phyloP scores from a whole-genome alignment of 2,329 filamentous ascomycete species.

The Davidsoniella neocaledoniae region DNA sequence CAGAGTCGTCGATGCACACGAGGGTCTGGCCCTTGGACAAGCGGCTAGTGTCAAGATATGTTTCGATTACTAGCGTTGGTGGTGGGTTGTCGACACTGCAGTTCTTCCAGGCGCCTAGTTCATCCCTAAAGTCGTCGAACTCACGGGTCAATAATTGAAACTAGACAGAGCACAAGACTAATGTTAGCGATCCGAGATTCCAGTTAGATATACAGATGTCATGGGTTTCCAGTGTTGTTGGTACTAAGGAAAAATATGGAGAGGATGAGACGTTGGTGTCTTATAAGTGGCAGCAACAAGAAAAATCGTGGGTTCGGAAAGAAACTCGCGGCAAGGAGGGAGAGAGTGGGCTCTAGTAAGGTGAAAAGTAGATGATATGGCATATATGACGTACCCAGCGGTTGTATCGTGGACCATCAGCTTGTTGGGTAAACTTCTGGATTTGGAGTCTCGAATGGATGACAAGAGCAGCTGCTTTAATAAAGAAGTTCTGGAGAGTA shows the following conservation, averaged over 20 bases:
- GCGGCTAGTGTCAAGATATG: conserved; percentile 65
- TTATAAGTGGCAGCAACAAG: too few relatives aligned
- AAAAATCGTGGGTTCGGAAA: too few relatives aligned
- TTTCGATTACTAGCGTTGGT: conserved; percentile 74
- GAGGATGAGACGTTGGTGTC: too few relatives aligned
- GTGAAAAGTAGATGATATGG: background rate
- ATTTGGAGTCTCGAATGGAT: conserved; percentile 65
- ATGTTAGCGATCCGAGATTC: conserved; percentile 6
- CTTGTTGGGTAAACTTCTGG: conserved; percentile 26
- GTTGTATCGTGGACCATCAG: conserved; percentile 46
- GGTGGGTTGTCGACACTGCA: conserved; percentile 66
- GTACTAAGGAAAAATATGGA: background rate
- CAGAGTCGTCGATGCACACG: conserved; percentile 73
- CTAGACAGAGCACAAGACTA: conserved; percentile 28
- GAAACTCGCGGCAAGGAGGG: background rate
- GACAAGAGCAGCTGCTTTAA: conserved; percentile 72
- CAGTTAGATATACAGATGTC: too few relatives aligned
- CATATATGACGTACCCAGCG: conserved; percentile 55
- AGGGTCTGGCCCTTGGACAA: conserved; percentile 74
- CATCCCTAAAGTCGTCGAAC: conserved; percentile 70
- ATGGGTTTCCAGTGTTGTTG: too few relatives aligned
- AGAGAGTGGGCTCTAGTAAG: background rate
- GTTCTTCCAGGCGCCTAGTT: conserved; percentile 65
- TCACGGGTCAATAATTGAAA: conserved; percentile 93
- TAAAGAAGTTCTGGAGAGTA: conserved; percentile 63